These are phyloP conservation scores for Metschnikowia lochheadii DNA, from an alignment of 805 yeast species.

Conservation along the genomic window DNA sequence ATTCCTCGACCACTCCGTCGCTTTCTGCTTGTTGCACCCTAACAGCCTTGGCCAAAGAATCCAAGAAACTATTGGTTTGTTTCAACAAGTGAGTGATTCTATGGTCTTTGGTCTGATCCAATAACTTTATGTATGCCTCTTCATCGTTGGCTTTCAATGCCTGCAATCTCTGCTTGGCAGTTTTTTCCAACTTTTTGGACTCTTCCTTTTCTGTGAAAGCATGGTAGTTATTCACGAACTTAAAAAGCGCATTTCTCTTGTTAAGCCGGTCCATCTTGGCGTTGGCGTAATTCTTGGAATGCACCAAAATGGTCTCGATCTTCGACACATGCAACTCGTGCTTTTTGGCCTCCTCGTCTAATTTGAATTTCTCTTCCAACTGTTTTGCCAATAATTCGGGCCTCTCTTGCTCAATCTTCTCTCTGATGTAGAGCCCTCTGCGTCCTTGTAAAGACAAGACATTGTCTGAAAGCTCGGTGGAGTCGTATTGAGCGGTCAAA, in stretches of 20 bases:
- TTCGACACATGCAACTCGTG: constrained; percentile 49
- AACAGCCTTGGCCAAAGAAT: constrained; percentile 74
- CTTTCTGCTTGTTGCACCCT: constrained; percentile 64
- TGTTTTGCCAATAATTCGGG: constrained; percentile 75
- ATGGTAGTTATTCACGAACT: constrained; percentile 46
- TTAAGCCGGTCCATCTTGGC: constrained; percentile 19
- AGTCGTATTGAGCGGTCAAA: constrained; percentile 52
- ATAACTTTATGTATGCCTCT: constrained; percentile 77
- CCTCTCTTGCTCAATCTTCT: constrained; percentile 66
- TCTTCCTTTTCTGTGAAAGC: constrained; percentile 67
- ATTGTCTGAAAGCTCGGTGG: constrained; percentile 47
- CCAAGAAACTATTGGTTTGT: constrained; percentile 76
- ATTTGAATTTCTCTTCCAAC: constrained; percentile 64
- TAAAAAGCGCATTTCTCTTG: constrained; percentile 27
- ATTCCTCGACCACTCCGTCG: constrained; percentile 29
- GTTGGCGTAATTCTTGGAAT: constrained; percentile 23
- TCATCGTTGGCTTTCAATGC: constrained; percentile 86
- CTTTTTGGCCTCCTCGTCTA: constrained; percentile 50
- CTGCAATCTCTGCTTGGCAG: constrained; percentile 83
- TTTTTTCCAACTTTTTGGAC: constrained; percentile 67
- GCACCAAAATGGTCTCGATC: constrained; percentile 31
- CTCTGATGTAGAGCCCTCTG: constrained; percentile 63
- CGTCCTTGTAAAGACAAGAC: constrained; percentile 63
- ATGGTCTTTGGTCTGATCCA: constrained; percentile 84
- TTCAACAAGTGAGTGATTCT: constrained; percentile 78